A percentile compares a stretch with the other conserved stretches of the same genome.
Conservation (phyloP, 2,329 filamentous ascomycete species). For the Pezicula radicicola region DNA sequence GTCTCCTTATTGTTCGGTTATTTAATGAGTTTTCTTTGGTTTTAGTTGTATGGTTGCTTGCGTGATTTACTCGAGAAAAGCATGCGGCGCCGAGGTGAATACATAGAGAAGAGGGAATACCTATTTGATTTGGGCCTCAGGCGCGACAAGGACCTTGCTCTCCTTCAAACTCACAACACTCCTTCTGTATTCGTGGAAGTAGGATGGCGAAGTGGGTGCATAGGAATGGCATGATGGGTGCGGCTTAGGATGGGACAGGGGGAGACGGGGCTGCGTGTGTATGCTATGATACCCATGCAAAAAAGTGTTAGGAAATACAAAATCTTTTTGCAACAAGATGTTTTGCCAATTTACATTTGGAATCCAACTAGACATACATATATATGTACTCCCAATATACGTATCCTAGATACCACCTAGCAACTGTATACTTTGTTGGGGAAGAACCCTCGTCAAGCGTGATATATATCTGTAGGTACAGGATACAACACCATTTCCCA, state of each 20-base stretch:
- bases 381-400: too few relatives aligned
- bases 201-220: background rate
- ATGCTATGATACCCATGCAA: constrained; percentile 3
- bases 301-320: constrained; percentile 2
- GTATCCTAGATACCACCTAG: too few relatives aligned
- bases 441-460: too few relatives aligned
- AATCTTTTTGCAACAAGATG: too few relatives aligned
- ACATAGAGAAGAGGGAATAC: constrained; percentile 6
- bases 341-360: too few relatives aligned
- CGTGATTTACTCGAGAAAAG: background rate
- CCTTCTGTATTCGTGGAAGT: background rate
- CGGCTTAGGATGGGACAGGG: too few relatives aligned
- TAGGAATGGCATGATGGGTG: background rate
- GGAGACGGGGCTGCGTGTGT: background rate
- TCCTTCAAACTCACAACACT: background rate
- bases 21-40: constrained; percentile 9
- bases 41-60: background rate
- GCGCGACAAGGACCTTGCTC: background rate
- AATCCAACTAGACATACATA: too few relatives aligned
- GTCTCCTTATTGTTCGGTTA: constrained; percentile 16
- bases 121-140: constrained; percentile 9
- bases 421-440: too few relatives aligned
- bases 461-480: too few relatives aligned
- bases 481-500: too few relatives aligned
- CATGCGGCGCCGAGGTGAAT: constrained; percentile 3